Percentiles rank a stretch among this genome's conserved stretches.
These are phyloP conservation scores for Vaccinium darrowii DNA, from an alignment of 148 eudicot species.

Conservation along the genomic window DNA sequence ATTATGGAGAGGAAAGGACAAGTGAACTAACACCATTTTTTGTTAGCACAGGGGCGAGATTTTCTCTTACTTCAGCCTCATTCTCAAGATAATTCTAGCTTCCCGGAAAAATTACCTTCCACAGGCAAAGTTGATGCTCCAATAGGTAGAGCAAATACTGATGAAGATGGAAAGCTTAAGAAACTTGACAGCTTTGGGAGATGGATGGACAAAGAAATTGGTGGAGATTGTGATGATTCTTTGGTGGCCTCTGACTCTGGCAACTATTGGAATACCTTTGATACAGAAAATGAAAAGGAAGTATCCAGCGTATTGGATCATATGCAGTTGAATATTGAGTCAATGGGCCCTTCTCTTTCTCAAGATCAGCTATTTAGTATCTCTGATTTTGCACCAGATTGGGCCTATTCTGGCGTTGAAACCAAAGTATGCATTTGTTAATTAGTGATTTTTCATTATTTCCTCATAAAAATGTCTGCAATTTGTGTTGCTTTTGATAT, in stretches of 20 bases:
- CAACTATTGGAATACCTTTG: constrained; percentile 53
- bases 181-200: constrained; percentile 69
- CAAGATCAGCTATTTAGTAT: constrained; percentile 71
- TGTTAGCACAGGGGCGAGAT: constrained; percentile 10
- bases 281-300: constrained; percentile 43
- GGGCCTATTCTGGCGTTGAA: constrained; percentile 42
- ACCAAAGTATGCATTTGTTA: constrained; percentile 39
- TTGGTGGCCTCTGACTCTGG: constrained; percentile 46
- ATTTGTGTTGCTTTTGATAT: not conserved
- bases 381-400: constrained; percentile 55
- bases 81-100: constrained; percentile 8
- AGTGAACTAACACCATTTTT: constrained; percentile 8
- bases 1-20: not conserved
- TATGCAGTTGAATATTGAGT: constrained; percentile 40
- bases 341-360: constrained; percentile 61
- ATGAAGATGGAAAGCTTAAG: constrained; percentile 42
- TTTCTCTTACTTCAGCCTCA: not conserved
- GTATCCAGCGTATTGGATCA: constrained; percentile 30
- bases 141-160: constrained; percentile 18
- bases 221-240: constrained; percentile 48
- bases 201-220: constrained; percentile 68
- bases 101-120: constrained; percentile 1
- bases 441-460: not conserved
- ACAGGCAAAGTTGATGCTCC: constrained; percentile 9
- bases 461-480: not conserved